Evolutionary conservation across 768 basidiomycete genomes (phyloP).

Genomic region (Cystobasidium tubakii): DNA sequence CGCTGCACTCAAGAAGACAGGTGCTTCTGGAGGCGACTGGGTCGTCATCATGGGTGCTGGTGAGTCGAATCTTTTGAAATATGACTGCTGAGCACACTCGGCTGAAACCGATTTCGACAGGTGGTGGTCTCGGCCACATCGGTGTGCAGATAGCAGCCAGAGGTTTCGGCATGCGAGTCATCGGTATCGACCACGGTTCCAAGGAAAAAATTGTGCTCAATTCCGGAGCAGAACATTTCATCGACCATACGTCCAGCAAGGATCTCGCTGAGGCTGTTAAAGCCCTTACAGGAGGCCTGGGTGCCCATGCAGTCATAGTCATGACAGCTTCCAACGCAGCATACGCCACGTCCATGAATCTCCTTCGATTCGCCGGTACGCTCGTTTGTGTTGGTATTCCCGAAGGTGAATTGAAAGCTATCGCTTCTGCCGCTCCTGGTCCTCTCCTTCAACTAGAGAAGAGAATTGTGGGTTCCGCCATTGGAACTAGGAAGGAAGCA

Average conservation of each 20-base stretch:
- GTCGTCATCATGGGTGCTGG: constrained; percentile 56
- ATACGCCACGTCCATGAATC: constrained; percentile 26
- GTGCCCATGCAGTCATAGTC: constrained; percentile 32
- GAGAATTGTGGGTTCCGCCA: constrained; percentile 36
- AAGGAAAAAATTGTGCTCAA: constrained; percentile 25
- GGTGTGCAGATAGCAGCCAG: constrained; percentile 30
- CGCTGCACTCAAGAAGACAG: constrained; percentile 63
- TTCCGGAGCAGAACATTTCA: constrained; percentile 40
- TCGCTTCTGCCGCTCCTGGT: constrained; percentile 19
- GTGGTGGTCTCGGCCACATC: constrained; percentile 37
- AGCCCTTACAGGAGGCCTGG: constrained; percentile 33
- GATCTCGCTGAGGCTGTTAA: constrained; percentile 39
- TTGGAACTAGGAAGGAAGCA: constrained; percentile 33
- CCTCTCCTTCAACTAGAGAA: constrained; percentile 24
- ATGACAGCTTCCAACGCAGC: constrained; percentile 37
- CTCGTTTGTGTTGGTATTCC: constrained; percentile 35
- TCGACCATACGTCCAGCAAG: constrained; percentile 37
- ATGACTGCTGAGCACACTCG: background rate
- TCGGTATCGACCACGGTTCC: constrained; percentile 38
- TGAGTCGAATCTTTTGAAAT: constrained; percentile 12
- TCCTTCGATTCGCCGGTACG: constrained; percentile 13
- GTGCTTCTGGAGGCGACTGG: constrained; percentile 63
- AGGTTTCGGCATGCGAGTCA: constrained; percentile 38
- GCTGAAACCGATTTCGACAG: background rate
- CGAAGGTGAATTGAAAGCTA: constrained; percentile 31